Evolutionary conservation across 352 stramenopile genomes (phyloP).

Genomic region (Pythium volutum): DNA sequence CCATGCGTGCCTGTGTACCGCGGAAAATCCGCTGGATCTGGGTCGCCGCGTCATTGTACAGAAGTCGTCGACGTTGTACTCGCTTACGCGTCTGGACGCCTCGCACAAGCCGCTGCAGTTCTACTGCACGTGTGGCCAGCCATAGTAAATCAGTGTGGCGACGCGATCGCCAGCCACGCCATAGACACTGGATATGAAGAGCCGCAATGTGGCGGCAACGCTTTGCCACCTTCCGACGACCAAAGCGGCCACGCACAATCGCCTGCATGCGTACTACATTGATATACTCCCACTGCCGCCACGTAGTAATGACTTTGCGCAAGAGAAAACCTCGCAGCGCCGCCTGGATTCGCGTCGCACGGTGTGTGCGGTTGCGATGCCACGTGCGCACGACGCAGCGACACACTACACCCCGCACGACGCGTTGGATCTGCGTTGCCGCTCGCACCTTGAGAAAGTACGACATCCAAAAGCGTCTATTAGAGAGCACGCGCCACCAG

Average conservation of each 20-base stretch:
- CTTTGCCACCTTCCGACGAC: constrained; percentile 8
- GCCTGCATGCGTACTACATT: constrained; percentile 66
- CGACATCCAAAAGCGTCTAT: constrained; percentile 39
- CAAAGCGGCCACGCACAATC: constrained; percentile 52
- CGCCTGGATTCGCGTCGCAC: constrained; percentile 55
- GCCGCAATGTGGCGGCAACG: constrained; percentile 33
- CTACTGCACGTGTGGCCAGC: constrained; percentile 38
- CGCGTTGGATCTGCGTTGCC: constrained; percentile 49
- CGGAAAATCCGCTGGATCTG: constrained; percentile 74
- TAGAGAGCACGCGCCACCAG: constrained; percentile 50
- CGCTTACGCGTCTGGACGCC: constrained; percentile 45
- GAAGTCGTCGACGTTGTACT: constrained; percentile 16
- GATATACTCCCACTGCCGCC: constrained; percentile 54
- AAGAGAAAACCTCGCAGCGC: constrained; percentile 55
- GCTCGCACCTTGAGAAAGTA: constrained; percentile 45
- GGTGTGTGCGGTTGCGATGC: constrained; percentile 48
- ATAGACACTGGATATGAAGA: constrained; percentile 61
- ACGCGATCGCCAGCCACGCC: constrained; percentile 45
- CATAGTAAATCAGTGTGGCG: constrained; percentile 50
- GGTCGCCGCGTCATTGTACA: constrained; percentile 28
- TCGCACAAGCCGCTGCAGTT: constrained; percentile 56
- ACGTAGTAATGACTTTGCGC: constrained; percentile 39
- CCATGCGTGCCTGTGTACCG: constrained; percentile 41
- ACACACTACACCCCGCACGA: constrained; percentile 49
- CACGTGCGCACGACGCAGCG: constrained; percentile 46